Evolutionary conservation across 257 asterid species (phyloP).

Genomic region (Petunia axillaris): DNA sequence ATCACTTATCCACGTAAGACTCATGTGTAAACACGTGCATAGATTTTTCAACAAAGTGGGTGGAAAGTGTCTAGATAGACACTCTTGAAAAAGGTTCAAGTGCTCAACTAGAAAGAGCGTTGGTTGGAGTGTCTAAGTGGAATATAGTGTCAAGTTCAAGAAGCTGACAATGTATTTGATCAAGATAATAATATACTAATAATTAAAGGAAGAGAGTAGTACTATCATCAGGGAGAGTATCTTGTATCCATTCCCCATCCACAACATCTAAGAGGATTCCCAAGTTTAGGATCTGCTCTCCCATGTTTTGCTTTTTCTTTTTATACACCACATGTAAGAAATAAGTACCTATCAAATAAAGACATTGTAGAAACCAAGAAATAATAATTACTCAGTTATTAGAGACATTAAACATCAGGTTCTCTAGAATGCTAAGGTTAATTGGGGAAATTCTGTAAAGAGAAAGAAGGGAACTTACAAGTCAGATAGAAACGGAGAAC

Average conservation of each 20-base stretch:
- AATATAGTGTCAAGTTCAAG: too few species aligned
- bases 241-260: constrained; percentile 91
- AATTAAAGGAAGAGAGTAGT: constrained; percentile 1
- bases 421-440: background rate
- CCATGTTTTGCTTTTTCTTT: constrained; percentile 42
- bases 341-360: background rate
- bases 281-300: constrained; percentile 55
- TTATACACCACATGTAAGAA: background rate
- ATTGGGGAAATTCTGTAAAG: background rate
- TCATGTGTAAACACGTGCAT: too few species aligned
- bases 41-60: too few species aligned
- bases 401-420: background rate
- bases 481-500: background rate
- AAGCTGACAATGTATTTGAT: too few species aligned
- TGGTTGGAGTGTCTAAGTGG: too few species aligned
- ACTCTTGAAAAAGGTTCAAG: too few species aligned
- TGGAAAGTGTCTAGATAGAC: too few species aligned
- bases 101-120: too few species aligned
- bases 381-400: background rate
- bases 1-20: too few species aligned
- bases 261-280: constrained; percentile 69
- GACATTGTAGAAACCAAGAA: background rate
- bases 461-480: background rate
- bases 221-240: constrained; percentile 80
- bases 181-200: background rate